Conservation (phyloP, 2,329 filamentous ascomycete species). For the Eutypella sp. region DNA sequence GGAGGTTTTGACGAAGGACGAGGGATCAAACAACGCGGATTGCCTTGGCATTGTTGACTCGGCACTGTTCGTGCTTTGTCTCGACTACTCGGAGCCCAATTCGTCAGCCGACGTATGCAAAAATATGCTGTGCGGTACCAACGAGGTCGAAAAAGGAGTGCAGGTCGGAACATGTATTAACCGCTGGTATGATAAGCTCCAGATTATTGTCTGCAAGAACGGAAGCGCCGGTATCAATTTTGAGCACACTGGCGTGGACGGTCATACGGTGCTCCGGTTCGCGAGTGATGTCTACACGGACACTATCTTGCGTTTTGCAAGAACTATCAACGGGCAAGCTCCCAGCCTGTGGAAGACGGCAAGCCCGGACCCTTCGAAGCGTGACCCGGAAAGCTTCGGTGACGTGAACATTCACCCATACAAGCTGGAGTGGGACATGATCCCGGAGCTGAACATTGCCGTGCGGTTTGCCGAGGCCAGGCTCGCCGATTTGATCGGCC, state of each 20-base stretch:
- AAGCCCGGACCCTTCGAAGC: slow-evolving; percentile 87
- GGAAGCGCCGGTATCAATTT: slow-evolving; percentile 98
- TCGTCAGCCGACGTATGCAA: slow-evolving; percentile 83
- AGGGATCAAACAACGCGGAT: slow-evolving; percentile 90
- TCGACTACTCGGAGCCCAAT: slow-evolving; percentile 85
- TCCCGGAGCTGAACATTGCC: slow-evolving; percentile 83
- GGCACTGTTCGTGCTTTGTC: slow-evolving; percentile 83
- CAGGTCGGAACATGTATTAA: slow-evolving; percentile 98
- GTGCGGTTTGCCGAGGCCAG: slow-evolving; percentile 93
- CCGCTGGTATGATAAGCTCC: slow-evolving; percentile 97
- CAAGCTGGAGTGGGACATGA: slow-evolving; percentile 97
- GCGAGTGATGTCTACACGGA: slow-evolving; percentile 96
- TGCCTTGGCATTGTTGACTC: slow-evolving; percentile 94
- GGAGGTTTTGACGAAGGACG: slow-evolving; percentile 80
- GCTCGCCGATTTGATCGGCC: slow-evolving; percentile 87
- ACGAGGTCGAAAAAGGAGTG: slow-evolving; percentile 83
- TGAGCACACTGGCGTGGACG: slow-evolving; percentile 96
- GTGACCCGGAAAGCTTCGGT: slow-evolving; percentile 85
- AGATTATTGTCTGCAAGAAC: slow-evolving; percentile 99
- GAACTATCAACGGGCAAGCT: slow-evolving; percentile 90
- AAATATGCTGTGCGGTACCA: slow-evolving; percentile 97
- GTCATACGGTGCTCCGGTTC: slow-evolving; percentile 92
- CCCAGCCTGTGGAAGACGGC: slow-evolving; percentile 87
- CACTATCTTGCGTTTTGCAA: slow-evolving; percentile 91
- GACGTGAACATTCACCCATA: slow-evolving; percentile 91